phyloP scores from a whole-genome alignment of 768 basidiomycete genomes.

The Infundibulicybe gibba region DNA sequence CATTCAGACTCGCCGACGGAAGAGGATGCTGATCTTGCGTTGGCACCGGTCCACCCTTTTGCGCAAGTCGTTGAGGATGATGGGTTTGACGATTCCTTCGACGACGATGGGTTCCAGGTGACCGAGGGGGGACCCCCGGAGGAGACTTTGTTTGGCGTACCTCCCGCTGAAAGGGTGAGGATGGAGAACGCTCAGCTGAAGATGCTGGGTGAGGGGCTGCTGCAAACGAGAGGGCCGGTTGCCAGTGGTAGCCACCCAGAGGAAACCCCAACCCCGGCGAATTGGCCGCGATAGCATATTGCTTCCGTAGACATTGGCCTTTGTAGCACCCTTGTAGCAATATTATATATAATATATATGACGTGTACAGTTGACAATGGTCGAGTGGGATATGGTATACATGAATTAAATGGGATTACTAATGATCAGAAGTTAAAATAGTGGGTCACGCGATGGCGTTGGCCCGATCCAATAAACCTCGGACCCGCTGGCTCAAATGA shows the following conservation, averaged over 20 bases:
- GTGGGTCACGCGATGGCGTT: slow-evolving; percentile 32
- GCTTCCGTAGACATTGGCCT: no score
- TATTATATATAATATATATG: no score
- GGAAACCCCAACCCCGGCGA: slow-evolving; percentile 64
- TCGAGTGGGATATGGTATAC: no score
- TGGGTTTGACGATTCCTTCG: slow-evolving; percentile 51
- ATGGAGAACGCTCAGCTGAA: slow-evolving; percentile 30
- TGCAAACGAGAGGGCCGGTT: slow-evolving; percentile 39
- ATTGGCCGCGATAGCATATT: slow-evolving; percentile 2
- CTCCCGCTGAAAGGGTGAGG: slow-evolving; percentile 44
- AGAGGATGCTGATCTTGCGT: slow-evolving; percentile 34
- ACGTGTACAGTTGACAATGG: no score
- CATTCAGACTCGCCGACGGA: slow-evolving; percentile 56
- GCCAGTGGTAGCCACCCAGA: slow-evolving; percentile 17
- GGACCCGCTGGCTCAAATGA: slow-evolving; percentile 62
- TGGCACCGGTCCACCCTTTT: slow-evolving; percentile 59
- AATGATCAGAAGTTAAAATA: slow-evolving; percentile 1
- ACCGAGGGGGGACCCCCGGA: slow-evolving; percentile 38
- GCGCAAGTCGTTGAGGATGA: slow-evolving; percentile 37
- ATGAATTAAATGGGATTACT: no score
- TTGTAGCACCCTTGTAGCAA: no score
- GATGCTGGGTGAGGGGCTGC: slow-evolving; percentile 59
- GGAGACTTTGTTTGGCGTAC: slow-evolving; percentile 73
- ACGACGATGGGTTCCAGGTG: slow-evolving; percentile 52
- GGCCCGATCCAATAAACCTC: slow-evolving; percentile 67